Evolutionary conservation across 768 basidiomycete species (phyloP).

Genomic region (Pleurotus citrinopileatus): DNA sequence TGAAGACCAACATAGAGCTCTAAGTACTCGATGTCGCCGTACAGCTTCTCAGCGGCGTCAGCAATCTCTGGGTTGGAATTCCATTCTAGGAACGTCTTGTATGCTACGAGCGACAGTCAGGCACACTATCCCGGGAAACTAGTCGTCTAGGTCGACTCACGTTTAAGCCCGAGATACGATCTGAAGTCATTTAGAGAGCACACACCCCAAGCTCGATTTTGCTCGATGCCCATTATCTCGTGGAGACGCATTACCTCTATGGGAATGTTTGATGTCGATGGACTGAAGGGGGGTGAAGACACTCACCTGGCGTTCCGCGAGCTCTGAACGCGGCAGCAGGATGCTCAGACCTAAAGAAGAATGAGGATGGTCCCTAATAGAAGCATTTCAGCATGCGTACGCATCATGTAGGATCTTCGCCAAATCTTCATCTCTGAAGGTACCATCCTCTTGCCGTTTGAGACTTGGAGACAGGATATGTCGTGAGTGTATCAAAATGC

Average conservation of each 20-base stretch:
- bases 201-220: slow-evolving; percentile 74
- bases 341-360: slow-evolving; percentile 54
- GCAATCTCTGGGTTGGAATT: slow-evolving; percentile 71
- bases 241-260: slow-evolving; percentile 67
- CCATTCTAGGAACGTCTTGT: slow-evolving; percentile 75
- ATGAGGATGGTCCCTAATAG: neutral
- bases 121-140: neutral
- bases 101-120: slow-evolving; percentile 39
- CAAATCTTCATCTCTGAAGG: slow-evolving; percentile 69
- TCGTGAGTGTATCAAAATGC: neutral
- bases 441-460: slow-evolving; percentile 54
- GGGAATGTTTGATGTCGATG: neutral
- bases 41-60: slow-evolving; percentile 71
- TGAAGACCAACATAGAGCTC: slow-evolving; percentile 83
- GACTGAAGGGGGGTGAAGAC: neutral
- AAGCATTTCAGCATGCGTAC: slow-evolving; percentile 38
- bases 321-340: slow-evolving; percentile 76
- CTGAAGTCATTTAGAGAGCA: slow-evolving; percentile 86
- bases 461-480: slow-evolving; percentile 41
- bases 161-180: slow-evolving; percentile 74
- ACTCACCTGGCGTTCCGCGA: slow-evolving; percentile 62
- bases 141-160: slow-evolving; percentile 34
- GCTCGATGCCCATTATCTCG: slow-evolving; percentile 83
- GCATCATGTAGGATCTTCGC: slow-evolving; percentile 65
- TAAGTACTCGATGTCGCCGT: slow-evolving; percentile 70